Percentiles rank a stretch among this genome's conserved stretches.
Evolutionary conservation across 371 early-diverging fungal genomes (phyloP).

Genomic region (Chytridium lagenaria): DNA sequence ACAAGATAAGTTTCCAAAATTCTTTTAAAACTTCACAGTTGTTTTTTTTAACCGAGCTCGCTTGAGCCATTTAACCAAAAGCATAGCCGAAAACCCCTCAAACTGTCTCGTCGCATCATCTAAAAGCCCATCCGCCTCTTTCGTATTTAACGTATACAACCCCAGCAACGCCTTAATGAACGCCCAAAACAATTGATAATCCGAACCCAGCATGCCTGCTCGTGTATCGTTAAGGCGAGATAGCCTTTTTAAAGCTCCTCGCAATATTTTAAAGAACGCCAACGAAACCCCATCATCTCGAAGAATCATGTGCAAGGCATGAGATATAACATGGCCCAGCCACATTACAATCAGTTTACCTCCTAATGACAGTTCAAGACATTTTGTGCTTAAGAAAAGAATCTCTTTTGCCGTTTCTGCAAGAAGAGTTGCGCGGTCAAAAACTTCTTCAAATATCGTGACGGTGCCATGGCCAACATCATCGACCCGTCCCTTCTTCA

Average conservation of each 20-base stretch:
- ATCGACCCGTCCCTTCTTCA: too few species aligned
- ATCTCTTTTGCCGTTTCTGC: neutral
- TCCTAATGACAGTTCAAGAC: neutral
- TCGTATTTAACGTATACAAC: neutral
- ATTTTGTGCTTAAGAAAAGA: neutral
- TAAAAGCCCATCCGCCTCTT: neutral
- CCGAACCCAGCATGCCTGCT: neutral
- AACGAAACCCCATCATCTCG: neutral
- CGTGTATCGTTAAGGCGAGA: neutral
- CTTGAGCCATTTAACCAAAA: neutral
- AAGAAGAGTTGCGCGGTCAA: too few species aligned
- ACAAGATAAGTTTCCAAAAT: too few species aligned
- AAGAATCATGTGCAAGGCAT: too few species aligned
- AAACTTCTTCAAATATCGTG: too few species aligned
- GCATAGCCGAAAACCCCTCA: neutral
- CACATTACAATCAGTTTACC: neutral
- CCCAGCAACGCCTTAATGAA: neutral
- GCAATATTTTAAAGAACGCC: neutral
- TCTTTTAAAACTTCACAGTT: too few species aligned
- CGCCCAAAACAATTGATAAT: neutral
- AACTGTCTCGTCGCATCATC: neutral
- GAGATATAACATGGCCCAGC: neutral
- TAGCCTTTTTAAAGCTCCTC: neutral
- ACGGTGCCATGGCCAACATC: too few species aligned
- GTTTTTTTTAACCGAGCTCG: too few species aligned